phyloP scores from a whole-genome alignment of 495 filamentous ascomycete species.

The Oleoguttula mirabilis region DNA sequence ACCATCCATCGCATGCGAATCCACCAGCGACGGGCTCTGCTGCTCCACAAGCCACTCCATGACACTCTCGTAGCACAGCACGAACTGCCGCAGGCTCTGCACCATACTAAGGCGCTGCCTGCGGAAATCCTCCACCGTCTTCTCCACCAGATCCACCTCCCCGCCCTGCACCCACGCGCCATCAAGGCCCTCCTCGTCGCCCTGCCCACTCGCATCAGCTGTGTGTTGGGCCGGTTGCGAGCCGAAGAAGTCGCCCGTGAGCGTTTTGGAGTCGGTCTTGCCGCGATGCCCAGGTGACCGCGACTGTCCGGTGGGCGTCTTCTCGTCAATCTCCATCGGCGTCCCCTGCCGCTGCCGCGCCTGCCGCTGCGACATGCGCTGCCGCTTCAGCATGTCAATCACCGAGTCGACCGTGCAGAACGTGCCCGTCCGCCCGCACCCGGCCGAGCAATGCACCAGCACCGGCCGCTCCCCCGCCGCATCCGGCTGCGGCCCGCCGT shows the following conservation, averaged over 20 bases:
- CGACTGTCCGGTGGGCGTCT: slow-evolving; percentile 12
- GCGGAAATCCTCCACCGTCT: slow-evolving; percentile 81
- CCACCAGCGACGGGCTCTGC: no score
- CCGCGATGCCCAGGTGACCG: not conserved
- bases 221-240: slow-evolving; percentile 2
- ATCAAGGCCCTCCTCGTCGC: slow-evolving; percentile 14
- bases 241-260: slow-evolving; percentile 16
- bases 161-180: slow-evolving; percentile 44
- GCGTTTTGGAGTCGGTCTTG: slow-evolving; percentile 1
- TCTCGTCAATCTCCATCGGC: slow-evolving; percentile 39
- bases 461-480: slow-evolving; percentile 51
- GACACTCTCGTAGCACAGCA: slow-evolving; percentile 91
- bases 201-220: not conserved
- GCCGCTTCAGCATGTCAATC: slow-evolving; percentile 80
- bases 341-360: slow-evolving; percentile 10
- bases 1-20: no score
- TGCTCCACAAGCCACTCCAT: slow-evolving; percentile 69
- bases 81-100: slow-evolving; percentile 86
- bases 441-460: slow-evolving; percentile 89
- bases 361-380: slow-evolving; percentile 33
- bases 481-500: slow-evolving; percentile 42
- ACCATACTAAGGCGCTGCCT: slow-evolving; percentile 90
- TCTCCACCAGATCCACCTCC: slow-evolving; percentile 63
- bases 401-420: slow-evolving; percentile 96
- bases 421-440: slow-evolving; percentile 87